Conservation (phyloP, 192 early-diverging fungal genomes). For the Glomus cerebriforme region DNA sequence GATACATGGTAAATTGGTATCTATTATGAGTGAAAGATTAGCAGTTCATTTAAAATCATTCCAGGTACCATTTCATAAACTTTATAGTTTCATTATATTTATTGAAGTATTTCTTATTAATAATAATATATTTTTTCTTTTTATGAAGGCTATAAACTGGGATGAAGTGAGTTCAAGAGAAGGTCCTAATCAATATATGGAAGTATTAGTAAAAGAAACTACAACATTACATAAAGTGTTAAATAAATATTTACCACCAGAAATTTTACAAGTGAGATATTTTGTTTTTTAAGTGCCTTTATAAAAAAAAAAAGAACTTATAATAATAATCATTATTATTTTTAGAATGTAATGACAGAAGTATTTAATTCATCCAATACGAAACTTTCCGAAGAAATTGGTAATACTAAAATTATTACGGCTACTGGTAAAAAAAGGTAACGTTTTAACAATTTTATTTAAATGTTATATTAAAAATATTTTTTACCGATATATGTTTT, state of each 20-base stretch:
- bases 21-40: slow-evolving; percentile 94
- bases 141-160: slow-evolving; percentile 36
- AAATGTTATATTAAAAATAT: neutral
- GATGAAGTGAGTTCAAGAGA: slow-evolving; percentile 22
- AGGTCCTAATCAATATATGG: slow-evolving; percentile 68
- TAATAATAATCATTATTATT: neutral
- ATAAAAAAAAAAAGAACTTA: neutral
- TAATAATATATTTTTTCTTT: neutral
- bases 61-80: slow-evolving; percentile 49
- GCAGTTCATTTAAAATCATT: slow-evolving; percentile 77
- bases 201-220: slow-evolving; percentile 86
- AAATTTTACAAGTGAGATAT: slow-evolving; percentile 65
- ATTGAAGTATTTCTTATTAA: neutral
- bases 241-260: slow-evolving; percentile 75
- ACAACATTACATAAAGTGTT: slow-evolving; percentile 90
- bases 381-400: slow-evolving; percentile 29
- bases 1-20: slow-evolving; percentile 86
- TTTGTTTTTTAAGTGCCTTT: neutral
- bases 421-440: slow-evolving; percentile 22
- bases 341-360: slow-evolving; percentile 29
- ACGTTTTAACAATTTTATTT: neutral
- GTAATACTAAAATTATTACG: slow-evolving; percentile 15
- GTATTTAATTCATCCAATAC: slow-evolving; percentile 23
- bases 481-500: neutral
- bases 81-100: neutral